Percentiles rank a stretch among this genome's conserved stretches.
These are phyloP conservation scores for Colletotrichum sp. DNA, from an alignment of 2,329 filamentous ascomycete species.

Conservation along the genomic window DNA sequence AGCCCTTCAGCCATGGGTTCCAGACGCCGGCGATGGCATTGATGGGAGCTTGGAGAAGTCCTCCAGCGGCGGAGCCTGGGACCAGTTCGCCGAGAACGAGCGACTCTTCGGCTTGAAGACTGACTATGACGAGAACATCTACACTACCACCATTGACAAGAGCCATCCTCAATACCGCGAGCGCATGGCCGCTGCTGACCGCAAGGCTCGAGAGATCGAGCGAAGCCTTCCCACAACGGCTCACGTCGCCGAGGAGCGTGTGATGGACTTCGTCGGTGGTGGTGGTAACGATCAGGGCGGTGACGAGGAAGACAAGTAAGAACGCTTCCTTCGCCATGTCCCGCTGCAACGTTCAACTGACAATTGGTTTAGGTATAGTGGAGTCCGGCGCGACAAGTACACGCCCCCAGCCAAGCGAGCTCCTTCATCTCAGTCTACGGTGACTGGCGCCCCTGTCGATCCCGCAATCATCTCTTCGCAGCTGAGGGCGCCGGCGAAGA, in stretches of 20 bases:
- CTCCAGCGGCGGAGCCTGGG: constrained; percentile 67
- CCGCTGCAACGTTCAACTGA: background rate
- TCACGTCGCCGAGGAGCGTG: constrained; percentile 89
- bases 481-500: constrained; percentile 57
- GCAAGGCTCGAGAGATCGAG: constrained; percentile 90
- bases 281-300: constrained; percentile 68
- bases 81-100: constrained; percentile 93
- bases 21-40: constrained; percentile 64
- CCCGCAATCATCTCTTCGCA: constrained; percentile 92
- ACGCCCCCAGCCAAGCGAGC: constrained; percentile 88
- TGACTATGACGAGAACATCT: constrained; percentile 92
- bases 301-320: constrained; percentile 93
- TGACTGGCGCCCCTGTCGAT: constrained; percentile 79
- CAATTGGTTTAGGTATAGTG: constrained; percentile 74
- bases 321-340: background rate
- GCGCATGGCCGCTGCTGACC: constrained; percentile 78
- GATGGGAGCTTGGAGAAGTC: constrained; percentile 74
- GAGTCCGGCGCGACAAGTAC: constrained; percentile 87
- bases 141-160: constrained; percentile 90
- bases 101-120: constrained; percentile 85
- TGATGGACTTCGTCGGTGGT: constrained; percentile 69
- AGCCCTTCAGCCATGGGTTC: constrained; percentile 81
- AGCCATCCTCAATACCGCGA: constrained; percentile 82
- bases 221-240: constrained; percentile 73
- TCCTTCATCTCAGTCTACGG: constrained; percentile 74